These are phyloP conservation scores for Heliamphora exappendiculata DNA, from an alignment of 148 eudicot species.

Conservation along the genomic window DNA sequence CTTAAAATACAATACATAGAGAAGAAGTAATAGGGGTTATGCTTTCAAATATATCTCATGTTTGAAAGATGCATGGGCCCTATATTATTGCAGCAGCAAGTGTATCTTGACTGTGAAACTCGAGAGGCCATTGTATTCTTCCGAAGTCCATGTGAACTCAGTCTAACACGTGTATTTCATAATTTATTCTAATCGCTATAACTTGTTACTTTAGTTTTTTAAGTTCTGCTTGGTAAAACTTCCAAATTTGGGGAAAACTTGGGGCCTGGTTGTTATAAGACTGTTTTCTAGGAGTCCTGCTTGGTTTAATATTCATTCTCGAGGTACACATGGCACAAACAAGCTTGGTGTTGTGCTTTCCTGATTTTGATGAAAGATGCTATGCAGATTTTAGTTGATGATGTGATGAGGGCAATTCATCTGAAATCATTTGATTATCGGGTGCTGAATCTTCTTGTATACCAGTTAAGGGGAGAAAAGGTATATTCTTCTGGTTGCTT, in stretches of 20 bases:
- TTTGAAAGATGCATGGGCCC: background rate
- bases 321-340: background rate
- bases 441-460: constrained; percentile 80
- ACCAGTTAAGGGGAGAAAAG: constrained; percentile 69
- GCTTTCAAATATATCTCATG: too few species aligned
- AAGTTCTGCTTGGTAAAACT: background rate
- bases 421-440: constrained; percentile 92
- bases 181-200: background rate
- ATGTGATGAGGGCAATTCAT: constrained; percentile 74
- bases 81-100: background rate
- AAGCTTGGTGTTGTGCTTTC: constrained; percentile 1
- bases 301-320: background rate
- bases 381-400: constrained; percentile 57
- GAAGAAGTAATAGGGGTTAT: background rate
- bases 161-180: background rate
- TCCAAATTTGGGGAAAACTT: background rate
- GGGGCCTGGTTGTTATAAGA: background rate
- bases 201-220: background rate
- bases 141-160: background rate
- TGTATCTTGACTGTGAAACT: background rate
- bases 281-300: background rate
- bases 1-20: background rate
- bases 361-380: constrained; percentile 6
- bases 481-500: constrained; percentile 27
- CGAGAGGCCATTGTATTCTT: background rate